A percentile compares a stretch with the other conserved stretches of the same genome.
These are phyloP conservation scores for Picea mariana DNA, from an alignment of 83 land plant species.

Conservation along the genomic window DNA sequence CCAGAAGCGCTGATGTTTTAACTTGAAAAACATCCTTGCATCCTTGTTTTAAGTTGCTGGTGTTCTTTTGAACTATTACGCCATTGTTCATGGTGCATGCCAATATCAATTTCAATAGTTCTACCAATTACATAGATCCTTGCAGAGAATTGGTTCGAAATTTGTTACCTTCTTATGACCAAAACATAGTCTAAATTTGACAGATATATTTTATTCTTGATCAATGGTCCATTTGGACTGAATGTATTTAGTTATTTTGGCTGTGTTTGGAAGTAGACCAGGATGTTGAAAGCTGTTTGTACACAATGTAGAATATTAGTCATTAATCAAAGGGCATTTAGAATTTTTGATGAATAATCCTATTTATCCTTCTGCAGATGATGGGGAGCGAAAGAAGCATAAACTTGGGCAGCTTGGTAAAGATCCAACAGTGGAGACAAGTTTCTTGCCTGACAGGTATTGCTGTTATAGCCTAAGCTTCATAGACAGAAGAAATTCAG, in stretches of 20 bases:
- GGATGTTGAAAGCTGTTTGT: neutral
- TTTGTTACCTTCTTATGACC: too few species aligned
- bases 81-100: too few species aligned
- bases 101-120: too few species aligned
- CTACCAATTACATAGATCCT: too few species aligned
- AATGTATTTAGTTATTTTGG: neutral
- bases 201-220: too few species aligned
- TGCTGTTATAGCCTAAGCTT: conserved; percentile 10
- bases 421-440: conserved; percentile 95
- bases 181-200: too few species aligned
- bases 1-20: neutral
- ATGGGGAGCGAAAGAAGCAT: neutral
- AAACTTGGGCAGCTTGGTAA: conserved; percentile 64
- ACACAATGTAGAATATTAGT: neutral
- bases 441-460: conserved; percentile 98
- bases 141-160: too few species aligned
- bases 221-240: neutral
- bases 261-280: neutral
- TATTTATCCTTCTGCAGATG: neutral
- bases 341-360: neutral
- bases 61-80: too few species aligned
- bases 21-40: too few species aligned
- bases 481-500: neutral
- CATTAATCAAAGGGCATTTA: neutral
- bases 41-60: too few species aligned